Evolutionary conservation across 2,329 filamentous ascomycete species (phyloP).

Genomic region (Xylaria sp.): DNA sequence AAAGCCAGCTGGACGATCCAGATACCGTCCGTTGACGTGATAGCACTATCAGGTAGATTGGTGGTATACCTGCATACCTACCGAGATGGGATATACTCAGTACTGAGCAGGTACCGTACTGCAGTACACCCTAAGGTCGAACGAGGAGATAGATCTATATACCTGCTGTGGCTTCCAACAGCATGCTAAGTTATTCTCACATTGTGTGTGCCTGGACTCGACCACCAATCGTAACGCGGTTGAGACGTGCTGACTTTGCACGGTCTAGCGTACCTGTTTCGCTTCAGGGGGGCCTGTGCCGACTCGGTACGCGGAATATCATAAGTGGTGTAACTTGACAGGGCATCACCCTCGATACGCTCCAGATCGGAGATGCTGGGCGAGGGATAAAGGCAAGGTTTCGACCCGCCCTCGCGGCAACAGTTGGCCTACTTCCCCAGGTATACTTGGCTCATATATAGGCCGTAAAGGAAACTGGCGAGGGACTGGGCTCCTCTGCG

Average conservation of each 20-base stretch:
- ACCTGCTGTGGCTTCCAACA: background rate
- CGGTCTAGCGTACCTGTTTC: background rate
- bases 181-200: background rate
- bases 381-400: conserved; percentile 6
- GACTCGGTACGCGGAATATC: background rate
- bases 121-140: background rate
- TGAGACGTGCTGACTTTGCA: conserved; percentile 7
- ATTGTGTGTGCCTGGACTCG: conserved; percentile 15
- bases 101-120: background rate
- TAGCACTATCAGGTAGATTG: background rate
- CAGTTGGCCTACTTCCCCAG: background rate
- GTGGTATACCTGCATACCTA: background rate
- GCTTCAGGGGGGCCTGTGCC: background rate
- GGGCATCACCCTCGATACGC: background rate
- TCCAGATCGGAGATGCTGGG: conserved; percentile 7
- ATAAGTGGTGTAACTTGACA: conserved; percentile 4
- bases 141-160: background rate
- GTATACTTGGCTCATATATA: background rate
- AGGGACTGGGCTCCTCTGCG: conserved; percentile 9
- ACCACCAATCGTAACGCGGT: conserved; percentile 24
- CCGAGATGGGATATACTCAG: background rate
- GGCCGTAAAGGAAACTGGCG: background rate
- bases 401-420: background rate
- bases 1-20: conserved; percentile 3
- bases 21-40: background rate